Base-by-base conservation (phyloP, 148 eudicot genomes). In the Spergularia bocconei region DNA sequence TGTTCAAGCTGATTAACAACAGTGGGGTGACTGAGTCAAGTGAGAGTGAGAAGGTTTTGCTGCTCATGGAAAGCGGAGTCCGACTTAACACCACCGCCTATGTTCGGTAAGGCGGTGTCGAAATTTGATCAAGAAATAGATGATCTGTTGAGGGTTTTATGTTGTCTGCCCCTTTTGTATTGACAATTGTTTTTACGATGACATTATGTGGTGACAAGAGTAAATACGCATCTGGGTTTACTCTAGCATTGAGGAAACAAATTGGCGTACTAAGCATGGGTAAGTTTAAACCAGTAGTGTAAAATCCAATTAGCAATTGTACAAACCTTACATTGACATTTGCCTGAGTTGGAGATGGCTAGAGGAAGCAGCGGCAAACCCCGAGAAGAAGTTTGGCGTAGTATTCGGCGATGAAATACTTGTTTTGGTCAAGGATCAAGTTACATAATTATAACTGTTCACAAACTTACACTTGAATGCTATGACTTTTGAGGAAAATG, bases 1-100 rank as follows among this genome's bases (percentile, higher is more conserved):
- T 95, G 68, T 90, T 95, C 83, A 95, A 95, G 93, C 84, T 95
- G 33, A 90, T 92, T 96, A 95, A 91, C 79, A 95, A 97, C 79
- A 95, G 98, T 77, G 98, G 98, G 58, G 85, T 87, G n/a, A 95
- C 96, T 14, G 97, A 92, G 75, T 95, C 98, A 11, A 97, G 98
- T 55, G 98, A 95, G 89, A 95, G 97, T 77, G 98, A 95, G 83
- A 95, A 95, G 87, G 96, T 91, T 56, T 84, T 95, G 83, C 77
- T 95, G 79, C 71, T 95, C 80, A 95, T 95, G 91, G 98, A 95
- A 76, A 95, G 98, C 73, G 98, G 98, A 72, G 96, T 88, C 13
- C 79, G 98, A 73, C 86, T 95, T 84, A 97, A 95, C 70, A 95
- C 97, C 4, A 95, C 98, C 38, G 96, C 63, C 33, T 95, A 95